Percentiles rank a stretch among this genome's conserved stretches.
phyloP scores from a whole-genome alignment of 257 asterid species.

The Primulina eburnea region DNA sequence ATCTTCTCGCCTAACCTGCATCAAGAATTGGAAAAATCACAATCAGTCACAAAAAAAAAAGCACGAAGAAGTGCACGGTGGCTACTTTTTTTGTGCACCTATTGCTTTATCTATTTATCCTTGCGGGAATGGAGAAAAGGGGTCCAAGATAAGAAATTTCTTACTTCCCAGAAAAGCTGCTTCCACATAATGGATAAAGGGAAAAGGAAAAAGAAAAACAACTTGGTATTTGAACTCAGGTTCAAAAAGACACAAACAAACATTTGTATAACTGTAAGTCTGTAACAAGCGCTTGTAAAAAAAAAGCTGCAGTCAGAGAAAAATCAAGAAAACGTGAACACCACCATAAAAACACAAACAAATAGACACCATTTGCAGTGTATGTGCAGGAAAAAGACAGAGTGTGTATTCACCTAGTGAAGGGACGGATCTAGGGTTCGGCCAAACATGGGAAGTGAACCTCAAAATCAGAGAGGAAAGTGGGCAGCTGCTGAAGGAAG shows the following conservation, averaged over 20 bases:
- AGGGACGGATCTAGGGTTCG: conserved; percentile 96
- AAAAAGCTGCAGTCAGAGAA: conserved; percentile 31
- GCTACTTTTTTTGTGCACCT: not conserved
- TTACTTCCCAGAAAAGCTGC: conserved; percentile 27
- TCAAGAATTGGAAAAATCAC: conserved; percentile 29
- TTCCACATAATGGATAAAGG: conserved; percentile 15
- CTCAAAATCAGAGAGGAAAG: conserved; percentile 22
- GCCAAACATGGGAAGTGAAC: conserved; percentile 51
- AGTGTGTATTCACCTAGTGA: conserved; percentile 48
- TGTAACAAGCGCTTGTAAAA: conserved; percentile 19
- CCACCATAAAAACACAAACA: conserved; percentile 25
- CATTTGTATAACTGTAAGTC: not conserved
- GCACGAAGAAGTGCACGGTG: conserved; percentile 25
- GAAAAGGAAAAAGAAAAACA: not conserved
- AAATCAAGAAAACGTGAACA: conserved; percentile 5
- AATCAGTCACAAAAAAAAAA: conserved; percentile 25
- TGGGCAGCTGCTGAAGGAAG: conserved; percentile 26
- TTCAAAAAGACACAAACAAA: conserved; percentile 13
- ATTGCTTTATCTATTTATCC: not conserved
- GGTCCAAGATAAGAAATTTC: conserved; percentile 16
- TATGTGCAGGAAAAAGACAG: conserved; percentile 24
- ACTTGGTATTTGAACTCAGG: conserved; percentile 12
- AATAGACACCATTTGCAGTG: conserved; percentile 32
- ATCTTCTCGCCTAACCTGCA: conserved; percentile 45
- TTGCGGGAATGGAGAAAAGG: conserved; percentile 10